Base-by-base conservation (phyloP, 2,329 filamentous ascomycete species). In the Plenodomus biglobosus region DNA sequence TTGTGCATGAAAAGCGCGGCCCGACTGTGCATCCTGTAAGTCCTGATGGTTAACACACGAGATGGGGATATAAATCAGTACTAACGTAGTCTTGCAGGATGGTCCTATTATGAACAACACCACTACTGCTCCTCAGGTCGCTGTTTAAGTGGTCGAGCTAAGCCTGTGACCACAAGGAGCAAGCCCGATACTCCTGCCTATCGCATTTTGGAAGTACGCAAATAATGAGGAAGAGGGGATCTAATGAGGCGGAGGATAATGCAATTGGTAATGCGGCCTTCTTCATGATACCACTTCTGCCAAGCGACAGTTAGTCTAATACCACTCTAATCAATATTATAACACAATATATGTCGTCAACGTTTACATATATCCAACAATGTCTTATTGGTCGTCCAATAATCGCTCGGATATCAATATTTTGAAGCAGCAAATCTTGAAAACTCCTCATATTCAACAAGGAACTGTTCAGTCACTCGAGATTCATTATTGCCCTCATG, bases 1-100 rank as follows among this genome's bases (percentile, higher is more conserved):
- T 53, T 2, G 49, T 61, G 1, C 46, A 47, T 4, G 60, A 64
- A 53, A 63, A 63, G 59, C 66, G 44, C 10, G 36, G 27, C 27
- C 27, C 27, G 13, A 15, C 27, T 32, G 27, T 32, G 7, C 27
- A 44, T 21, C 41, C 50, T 3, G 49, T 45, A 50, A 39, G 38
- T 37, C 18, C n/a, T 8, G 18, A 35, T 13, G 4, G 13, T 18
- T n/a, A n/a, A 37, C 18, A 18, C 3, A 4, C 13, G 15, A 10
- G 3, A 15, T 11, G 7, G 13, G 15, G 13, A 15, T 11, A 8
- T 15, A 11, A 32, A 32, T 3, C 13, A 32, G 3, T 32, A 3
- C 27, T 32, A 32, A 32, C 13, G 15, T 3, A 8, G 3, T 32
- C 8, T 32, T 15, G n/a, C 8, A 32, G 5, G 38, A 44, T 16